Evolutionary conservation across 345 rosid genomes (phyloP), one percentile per base, ranked within the genome.

Genomic region (Adansonia digitata): DNA sequence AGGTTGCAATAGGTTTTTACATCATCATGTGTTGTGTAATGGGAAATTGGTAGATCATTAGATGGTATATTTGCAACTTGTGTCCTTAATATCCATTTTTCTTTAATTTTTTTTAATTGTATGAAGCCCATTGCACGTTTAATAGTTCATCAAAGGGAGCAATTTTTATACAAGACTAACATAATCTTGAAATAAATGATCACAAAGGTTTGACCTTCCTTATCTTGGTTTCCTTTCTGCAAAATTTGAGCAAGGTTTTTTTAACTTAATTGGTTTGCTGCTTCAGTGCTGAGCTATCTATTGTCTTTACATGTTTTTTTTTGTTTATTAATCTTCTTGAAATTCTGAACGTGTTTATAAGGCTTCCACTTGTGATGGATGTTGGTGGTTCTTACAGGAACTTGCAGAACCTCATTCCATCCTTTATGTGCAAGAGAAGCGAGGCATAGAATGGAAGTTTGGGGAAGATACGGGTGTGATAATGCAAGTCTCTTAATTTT

Each of bases 391-490:
- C 77, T 68, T 73, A 72, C 88, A 96, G 99, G 97, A 78, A 63
- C 94, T 76, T 96, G 99, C 87, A 86, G 98, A 80, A 63, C 90
- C 77, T 82, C 99, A 71, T 93, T 96, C 75, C 99, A 96, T 88
- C 99, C 99, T 72, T 81, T 85, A 52, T 96, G 99, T 87, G 98
- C 98, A 29, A 84, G 98, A 87, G 99, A 96, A 80, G 94, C 94
- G 62, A 87, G 90, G 17, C 89, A 87, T 62, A 90, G 88, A 75
- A 83, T 96, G 86, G 99, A 93, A 85, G 85, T 92, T 74, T 96
- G 99, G 98, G 99, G 99, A 63, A 96, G 85, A 69, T 81, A 79
- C 76, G 99, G 97, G 72, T 80, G 81, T 77, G 94, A 88, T 75
- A 85, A 82, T 78, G 99, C 92, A 86, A 90, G 97, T 81, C 68